Base-by-base conservation (phyloP, 495 filamentous ascomycete species). In the Aspergillus hancockii region DNA sequence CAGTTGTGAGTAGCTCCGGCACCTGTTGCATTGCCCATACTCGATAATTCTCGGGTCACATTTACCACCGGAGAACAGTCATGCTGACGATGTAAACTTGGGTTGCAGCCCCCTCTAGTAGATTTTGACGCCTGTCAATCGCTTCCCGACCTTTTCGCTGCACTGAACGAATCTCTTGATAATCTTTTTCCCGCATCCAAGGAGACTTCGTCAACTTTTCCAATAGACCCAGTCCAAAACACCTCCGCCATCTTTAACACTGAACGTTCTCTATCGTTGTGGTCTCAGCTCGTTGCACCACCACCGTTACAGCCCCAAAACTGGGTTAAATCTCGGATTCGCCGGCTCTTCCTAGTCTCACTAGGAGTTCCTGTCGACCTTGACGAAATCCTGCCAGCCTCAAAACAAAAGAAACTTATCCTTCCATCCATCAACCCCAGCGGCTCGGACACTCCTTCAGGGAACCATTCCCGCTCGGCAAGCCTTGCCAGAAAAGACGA, bases 361-460 rank as follows among this genome's bases (percentile, higher is more conserved):
- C 83, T 99, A 4, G 94, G 94, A 16, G 94, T 99, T 1, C 94
- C 94, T 6, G 88, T 99, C 49, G 94, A 99, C 64, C 81, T 99
- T 3, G 94, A 99, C 72, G 94, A 98, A 76, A 97, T 98, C 59
- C 83, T 98, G 19, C 94, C 94, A 2, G 90, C 93, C 2, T 93
- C 90, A 36, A 97, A 97, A 74, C 95, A 98, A 69, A 98, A 98
- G 81, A 97, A 98, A 66, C 87, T 99, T 23, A 82, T 99, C 19
- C 83, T 99, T 4, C 95, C 94, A 8, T 94, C 90, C 3, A 86
- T 94, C 52, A 84, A 89, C 65, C 74, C 88, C 16, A 74, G 78
- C 49, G 61, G 67, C 57, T 49, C 71, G 4, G 70, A 59, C 16
- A 71, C 51, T 52, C 72, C 64, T 57, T 63, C 60, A 68, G 71